These are phyloP conservation scores for Solanum paucissectum DNA, from an alignment of 257 asterid genomes.

Conservation along the genomic window DNA sequence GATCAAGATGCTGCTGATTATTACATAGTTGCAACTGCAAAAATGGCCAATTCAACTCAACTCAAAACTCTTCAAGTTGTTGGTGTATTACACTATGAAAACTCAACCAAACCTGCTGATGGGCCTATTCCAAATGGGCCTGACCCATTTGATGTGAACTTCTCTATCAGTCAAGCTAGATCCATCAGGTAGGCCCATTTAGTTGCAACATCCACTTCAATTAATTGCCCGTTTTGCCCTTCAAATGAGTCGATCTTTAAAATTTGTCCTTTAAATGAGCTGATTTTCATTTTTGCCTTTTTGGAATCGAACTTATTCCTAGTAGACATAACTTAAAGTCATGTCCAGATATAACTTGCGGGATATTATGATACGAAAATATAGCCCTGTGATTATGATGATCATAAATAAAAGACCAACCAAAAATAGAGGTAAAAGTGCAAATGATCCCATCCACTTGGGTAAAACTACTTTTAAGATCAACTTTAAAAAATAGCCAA, in stretches of 20 bases:
- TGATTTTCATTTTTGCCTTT: too few species aligned
- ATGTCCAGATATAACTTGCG: neutral
- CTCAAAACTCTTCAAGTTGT: conserved; percentile 24
- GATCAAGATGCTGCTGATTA: conserved; percentile 37
- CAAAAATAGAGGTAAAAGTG: neutral
- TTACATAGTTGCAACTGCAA: conserved; percentile 57
- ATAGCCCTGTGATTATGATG: too few species aligned
- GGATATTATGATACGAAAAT: too few species aligned
- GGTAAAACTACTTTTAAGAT: neutral
- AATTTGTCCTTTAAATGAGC: too few species aligned
- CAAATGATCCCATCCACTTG: neutral
- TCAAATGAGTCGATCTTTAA: neutral
- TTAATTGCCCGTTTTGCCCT: neutral
- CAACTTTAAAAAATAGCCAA: too few species aligned
- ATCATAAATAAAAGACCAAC: too few species aligned
- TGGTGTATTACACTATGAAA: conserved; percentile 50
- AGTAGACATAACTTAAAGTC: too few species aligned
- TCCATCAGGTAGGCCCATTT: conserved; percentile 34
- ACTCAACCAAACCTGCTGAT: conserved; percentile 20
- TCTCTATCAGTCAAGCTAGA: conserved; percentile 45
- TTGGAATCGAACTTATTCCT: neutral
- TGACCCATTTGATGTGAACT: conserved; percentile 33
- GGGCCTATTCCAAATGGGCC: conserved; percentile 65
- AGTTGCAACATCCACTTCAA: neutral
- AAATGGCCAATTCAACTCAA: conserved; percentile 9